Percentiles rank a stretch among this genome's conserved stretches.
These are phyloP conservation scores for Stachybotrys chlorohalonatus DNA, from an alignment of 2,329 filamentous ascomycete species.

Conservation along the genomic window DNA sequence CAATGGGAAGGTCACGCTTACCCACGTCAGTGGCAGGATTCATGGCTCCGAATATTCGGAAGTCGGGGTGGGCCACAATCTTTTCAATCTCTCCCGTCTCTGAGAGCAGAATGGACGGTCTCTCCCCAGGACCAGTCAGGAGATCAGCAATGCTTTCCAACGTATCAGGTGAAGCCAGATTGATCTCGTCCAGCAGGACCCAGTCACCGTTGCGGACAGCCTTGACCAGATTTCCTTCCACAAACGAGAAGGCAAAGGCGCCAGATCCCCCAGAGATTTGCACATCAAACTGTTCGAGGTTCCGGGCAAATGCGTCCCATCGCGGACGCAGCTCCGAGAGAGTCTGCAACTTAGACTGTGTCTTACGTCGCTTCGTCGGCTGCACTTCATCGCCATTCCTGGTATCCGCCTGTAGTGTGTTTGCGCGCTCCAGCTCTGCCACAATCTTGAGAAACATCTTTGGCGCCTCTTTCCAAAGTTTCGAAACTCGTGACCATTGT, in stretches of 20 bases:
- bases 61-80: constrained; percentile 81
- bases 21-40: constrained; percentile 97
- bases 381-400: constrained; percentile 31
- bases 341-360: constrained; percentile 57
- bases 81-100: constrained; percentile 92
- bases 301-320: constrained; percentile 73
- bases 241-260: constrained; percentile 85
- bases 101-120: constrained; percentile 78
- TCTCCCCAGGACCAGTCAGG: constrained; percentile 60
- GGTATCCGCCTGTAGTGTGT: constrained; percentile 26
- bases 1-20: constrained; percentile 85
- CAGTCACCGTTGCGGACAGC: constrained; percentile 94
- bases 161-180: constrained; percentile 88
- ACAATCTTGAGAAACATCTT: constrained; percentile 74
- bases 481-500: constrained; percentile 81
- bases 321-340: constrained; percentile 49
- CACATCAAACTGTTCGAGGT: constrained; percentile 68
- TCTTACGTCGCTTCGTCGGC: constrained; percentile 62
- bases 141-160: constrained; percentile 89
- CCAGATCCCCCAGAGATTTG: constrained; percentile 66
- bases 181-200: constrained; percentile 96
- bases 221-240: constrained; percentile 93
- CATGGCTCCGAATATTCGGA: constrained; percentile 97
- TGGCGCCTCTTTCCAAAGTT: constrained; percentile 80
- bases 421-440: constrained; percentile 38